Conservation (phyloP, 768 basidiomycete species). For the Sistotremastrum suecicum region DNA sequence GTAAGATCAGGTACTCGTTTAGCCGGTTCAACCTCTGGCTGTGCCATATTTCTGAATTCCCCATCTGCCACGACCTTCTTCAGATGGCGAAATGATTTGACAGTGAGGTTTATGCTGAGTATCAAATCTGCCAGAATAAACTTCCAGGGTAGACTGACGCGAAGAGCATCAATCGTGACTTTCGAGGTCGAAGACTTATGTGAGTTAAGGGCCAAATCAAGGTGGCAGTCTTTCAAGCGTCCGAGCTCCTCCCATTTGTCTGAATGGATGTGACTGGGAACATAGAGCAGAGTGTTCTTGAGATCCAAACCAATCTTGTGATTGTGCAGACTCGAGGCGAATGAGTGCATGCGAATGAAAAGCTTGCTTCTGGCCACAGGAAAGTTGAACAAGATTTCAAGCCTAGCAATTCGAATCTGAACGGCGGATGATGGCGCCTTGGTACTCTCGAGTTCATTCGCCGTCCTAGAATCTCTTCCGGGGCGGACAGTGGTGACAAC, state of each 20-base stretch:
- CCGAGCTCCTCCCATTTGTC: constrained; percentile 66
- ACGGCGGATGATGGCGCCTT: constrained; percentile 11
- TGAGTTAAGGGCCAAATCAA: constrained; percentile 20
- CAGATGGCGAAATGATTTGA: constrained; percentile 68
- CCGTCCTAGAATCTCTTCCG: constrained; percentile 10
- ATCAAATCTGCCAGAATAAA: constrained; percentile 67
- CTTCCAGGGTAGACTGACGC: constrained; percentile 69
- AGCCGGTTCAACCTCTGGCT: constrained; percentile 56
- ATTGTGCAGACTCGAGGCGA: constrained; percentile 9
- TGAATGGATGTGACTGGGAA: constrained; percentile 31
- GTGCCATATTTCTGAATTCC: constrained; percentile 37
- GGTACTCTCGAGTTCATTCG: constrained; percentile 10
- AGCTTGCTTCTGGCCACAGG: constrained; percentile 14
- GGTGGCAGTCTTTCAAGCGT: constrained; percentile 38
- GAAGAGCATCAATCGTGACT: constrained; percentile 44
- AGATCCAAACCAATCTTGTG: constrained; percentile 22
- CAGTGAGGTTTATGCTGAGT: constrained; percentile 47
- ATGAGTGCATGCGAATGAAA: constrained; percentile 22
- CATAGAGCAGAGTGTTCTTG: constrained; percentile 32
- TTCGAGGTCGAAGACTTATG: constrained; percentile 16
- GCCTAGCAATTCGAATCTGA: constrained; percentile 22
- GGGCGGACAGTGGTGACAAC: constrained; percentile 19
- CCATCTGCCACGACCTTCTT: constrained; percentile 37
- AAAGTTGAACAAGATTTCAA: constrained; percentile 35
- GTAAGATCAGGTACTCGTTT: constrained; percentile 59